Evolutionary conservation across 129 eudicot genomes (phyloP).

Genomic region (Logfia minima): DNA sequence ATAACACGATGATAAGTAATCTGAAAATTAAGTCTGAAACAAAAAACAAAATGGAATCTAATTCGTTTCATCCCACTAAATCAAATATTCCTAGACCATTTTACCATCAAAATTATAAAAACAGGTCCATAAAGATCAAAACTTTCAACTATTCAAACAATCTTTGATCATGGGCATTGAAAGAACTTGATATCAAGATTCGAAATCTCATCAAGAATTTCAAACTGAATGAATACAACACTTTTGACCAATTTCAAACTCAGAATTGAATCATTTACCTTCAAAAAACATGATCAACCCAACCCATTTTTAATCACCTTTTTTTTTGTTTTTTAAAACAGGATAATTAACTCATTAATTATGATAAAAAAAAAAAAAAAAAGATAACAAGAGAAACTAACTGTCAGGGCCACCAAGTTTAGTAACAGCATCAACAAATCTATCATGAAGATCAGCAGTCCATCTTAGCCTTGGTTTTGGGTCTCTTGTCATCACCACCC

Average conservation of each 20-base stretch:
- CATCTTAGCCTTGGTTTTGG: slow-evolving; percentile 92
- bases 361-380: slow-evolving; percentile 19
- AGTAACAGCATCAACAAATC: slow-evolving; percentile 94
- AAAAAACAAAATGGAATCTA: slow-evolving; percentile 13
- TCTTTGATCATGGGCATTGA: slow-evolving; percentile 21
- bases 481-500: slow-evolving; percentile 90
- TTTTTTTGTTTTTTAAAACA: background rate
- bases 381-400: slow-evolving; percentile 40
- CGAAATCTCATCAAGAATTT: slow-evolving; percentile 23
- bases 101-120: background rate
- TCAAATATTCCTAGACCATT: background rate
- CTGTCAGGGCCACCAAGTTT: slow-evolving; percentile 98
- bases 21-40: slow-evolving; percentile 6
- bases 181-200: slow-evolving; percentile 32
- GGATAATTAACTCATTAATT: slow-evolving; percentile 6
- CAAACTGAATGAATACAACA: slow-evolving; percentile 17
- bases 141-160: slow-evolving; percentile 6
- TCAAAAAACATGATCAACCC: slow-evolving; percentile 18
- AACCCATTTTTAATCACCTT: background rate
- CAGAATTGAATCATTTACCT: slow-evolving; percentile 19
- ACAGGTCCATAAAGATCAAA: slow-evolving; percentile 29
- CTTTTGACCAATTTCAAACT: slow-evolving; percentile 19
- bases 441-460: slow-evolving; percentile 92
- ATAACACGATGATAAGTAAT: slow-evolving; percentile 22
- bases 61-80: background rate